Evolutionary conservation across 2,329 filamentous ascomycete species (phyloP).

Genomic region (Colletotrichum scovillei): DNA sequence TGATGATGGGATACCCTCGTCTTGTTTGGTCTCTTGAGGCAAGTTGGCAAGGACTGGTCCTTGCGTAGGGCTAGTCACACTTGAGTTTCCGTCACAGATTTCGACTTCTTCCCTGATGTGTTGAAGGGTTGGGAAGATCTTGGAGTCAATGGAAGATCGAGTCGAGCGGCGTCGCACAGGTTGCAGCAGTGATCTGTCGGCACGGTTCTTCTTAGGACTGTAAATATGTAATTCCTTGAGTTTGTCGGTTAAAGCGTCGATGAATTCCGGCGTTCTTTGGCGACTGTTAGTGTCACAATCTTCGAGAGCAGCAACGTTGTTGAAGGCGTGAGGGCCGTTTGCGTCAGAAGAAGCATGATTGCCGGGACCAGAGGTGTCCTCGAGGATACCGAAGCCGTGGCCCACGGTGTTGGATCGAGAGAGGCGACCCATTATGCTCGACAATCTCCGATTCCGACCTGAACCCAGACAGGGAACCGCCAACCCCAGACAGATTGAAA

Average conservation of each 20-base stretch:
- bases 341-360: slow-evolving; percentile 7
- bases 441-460: slow-evolving; percentile 34
- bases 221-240: slow-evolving; percentile 47
- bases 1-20: slow-evolving; percentile 28
- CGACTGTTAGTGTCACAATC: slow-evolving; percentile 44
- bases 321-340: neutral
- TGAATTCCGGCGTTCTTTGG: slow-evolving; percentile 38
- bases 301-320: slow-evolving; percentile 39
- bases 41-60: slow-evolving; percentile 19
- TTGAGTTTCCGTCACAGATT: slow-evolving; percentile 1
- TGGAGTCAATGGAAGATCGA: slow-evolving; percentile 17
- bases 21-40: slow-evolving; percentile 5
- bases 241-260: slow-evolving; percentile 47
- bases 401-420: slow-evolving; percentile 23
- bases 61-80: slow-evolving; percentile 19
- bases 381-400: slow-evolving; percentile 24
- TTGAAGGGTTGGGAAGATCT: slow-evolving; percentile 13
- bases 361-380: slow-evolving; percentile 18
- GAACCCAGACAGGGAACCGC: slow-evolving; percentile 16
- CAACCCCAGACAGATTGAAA: slow-evolving; percentile 18
- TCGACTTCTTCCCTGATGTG: slow-evolving; percentile 22
- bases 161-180: neutral
- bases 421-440: slow-evolving; percentile 19
- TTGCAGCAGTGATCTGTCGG: slow-evolving; percentile 15
- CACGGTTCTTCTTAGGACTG: slow-evolving; percentile 28